phyloP scores from a whole-genome alignment of 2,329 filamentous ascomycete species.

The Blastomyces gilchristii region DNA sequence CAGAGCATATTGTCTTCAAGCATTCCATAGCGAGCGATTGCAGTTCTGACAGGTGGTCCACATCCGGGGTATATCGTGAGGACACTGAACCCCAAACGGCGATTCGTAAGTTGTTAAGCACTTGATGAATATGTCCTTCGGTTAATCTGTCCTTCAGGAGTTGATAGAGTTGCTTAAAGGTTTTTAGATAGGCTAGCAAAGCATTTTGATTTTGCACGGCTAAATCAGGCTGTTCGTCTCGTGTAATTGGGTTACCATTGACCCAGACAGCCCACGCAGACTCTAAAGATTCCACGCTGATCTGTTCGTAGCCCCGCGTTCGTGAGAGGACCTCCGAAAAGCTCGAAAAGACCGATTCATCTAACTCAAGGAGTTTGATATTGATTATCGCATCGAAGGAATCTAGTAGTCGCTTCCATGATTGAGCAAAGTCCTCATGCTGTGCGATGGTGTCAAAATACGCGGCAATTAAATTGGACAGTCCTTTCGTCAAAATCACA shows the following conservation, averaged over 20 bases:
- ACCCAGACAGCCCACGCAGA: conserved; percentile 62
- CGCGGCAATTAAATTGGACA: conserved; percentile 61
- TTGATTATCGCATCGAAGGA: conserved; percentile 57
- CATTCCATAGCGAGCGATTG: conserved; percentile 29
- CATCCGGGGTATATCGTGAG: conserved; percentile 31
- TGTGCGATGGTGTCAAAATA: conserved; percentile 64
- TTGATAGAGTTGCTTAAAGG: conserved; percentile 66
- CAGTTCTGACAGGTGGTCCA: conserved; percentile 30
- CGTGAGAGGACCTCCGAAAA: conserved; percentile 50
- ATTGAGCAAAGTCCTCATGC: conserved; percentile 55
- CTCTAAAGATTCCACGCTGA: conserved; percentile 43
- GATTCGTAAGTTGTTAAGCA: conserved; percentile 60
- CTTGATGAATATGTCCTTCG: conserved; percentile 52
- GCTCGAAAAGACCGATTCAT: conserved; percentile 60
- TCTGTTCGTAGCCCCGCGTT: conserved; percentile 35
- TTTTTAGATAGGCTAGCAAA: conserved; percentile 70
- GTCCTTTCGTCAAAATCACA: conserved; percentile 61
- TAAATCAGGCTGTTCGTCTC: conserved; percentile 33
- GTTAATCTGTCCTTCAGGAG: conserved; percentile 57
- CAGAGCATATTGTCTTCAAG: conserved; percentile 27
- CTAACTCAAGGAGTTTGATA: conserved; percentile 57
- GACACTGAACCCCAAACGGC: conserved; percentile 60
- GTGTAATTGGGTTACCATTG: conserved; percentile 48
- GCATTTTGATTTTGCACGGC: conserved; percentile 64
- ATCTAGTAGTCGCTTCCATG: conserved; percentile 65